These are phyloP conservation scores for Pelargonium myrrhifolium DNA, from an alignment of 441 rosid species.

Conservation along the genomic window DNA sequence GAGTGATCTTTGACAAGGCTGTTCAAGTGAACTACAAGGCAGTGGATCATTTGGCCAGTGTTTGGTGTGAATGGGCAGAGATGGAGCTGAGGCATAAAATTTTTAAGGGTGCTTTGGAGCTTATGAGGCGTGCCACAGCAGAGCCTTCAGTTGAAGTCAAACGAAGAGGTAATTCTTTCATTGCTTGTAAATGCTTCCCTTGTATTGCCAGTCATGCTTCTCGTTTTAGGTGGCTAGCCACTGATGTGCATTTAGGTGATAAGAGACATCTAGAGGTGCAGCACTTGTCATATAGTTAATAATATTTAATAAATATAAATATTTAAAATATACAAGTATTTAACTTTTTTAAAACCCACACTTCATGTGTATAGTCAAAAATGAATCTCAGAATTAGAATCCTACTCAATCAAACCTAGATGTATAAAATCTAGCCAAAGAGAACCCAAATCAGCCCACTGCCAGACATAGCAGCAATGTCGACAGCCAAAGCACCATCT, in stretches of 20 bases:
- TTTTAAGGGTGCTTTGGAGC: conserved; percentile 72
- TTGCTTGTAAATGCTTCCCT: background rate
- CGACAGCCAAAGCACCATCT: too few relatives aligned
- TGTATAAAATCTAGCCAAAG: too few relatives aligned
- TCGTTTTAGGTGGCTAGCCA: background rate
- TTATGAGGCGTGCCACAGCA: conserved; percentile 88
- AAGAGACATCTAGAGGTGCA: background rate
- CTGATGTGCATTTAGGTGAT: background rate
- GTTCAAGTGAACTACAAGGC: conserved; percentile 83
- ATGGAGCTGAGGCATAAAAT: conserved; percentile 84
- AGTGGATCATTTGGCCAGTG: conserved; percentile 81
- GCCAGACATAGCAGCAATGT: too few relatives aligned
- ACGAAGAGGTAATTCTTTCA: conserved; percentile 49
- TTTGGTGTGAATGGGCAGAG: conserved; percentile 99
- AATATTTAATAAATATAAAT: too few relatives aligned
- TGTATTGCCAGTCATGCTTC: background rate
- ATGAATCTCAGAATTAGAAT: too few relatives aligned
- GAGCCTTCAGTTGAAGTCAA: conserved; percentile 94
- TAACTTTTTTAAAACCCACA: too few relatives aligned
- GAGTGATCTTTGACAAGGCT: conserved; percentile 87
- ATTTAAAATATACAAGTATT: too few relatives aligned
- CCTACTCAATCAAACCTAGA: too few relatives aligned
- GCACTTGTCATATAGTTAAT: background rate
- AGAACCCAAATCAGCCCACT: too few relatives aligned
- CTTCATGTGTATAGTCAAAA: too few relatives aligned